Percentiles rank a stretch among this genome's conserved stretches.
Conservation (phyloP, 1,139 yeast species). For the Zygotorulaspora mrakii region DNA sequence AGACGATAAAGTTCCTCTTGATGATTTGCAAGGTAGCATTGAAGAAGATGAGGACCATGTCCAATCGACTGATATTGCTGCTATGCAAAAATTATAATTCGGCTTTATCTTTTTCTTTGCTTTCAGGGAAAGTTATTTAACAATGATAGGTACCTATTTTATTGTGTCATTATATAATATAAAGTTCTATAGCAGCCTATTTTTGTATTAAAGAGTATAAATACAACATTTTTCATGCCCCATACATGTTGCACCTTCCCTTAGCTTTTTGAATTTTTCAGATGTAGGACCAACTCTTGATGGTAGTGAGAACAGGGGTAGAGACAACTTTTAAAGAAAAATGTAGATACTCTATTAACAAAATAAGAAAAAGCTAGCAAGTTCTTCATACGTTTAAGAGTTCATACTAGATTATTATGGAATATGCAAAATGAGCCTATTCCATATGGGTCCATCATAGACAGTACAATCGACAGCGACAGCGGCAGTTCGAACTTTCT, state of each 20-base stretch:
- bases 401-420: constrained; percentile 8
- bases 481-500: constrained; percentile 10
- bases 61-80: constrained; percentile 97
- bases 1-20: constrained; percentile 92
- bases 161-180: constrained; percentile 1
- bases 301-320: background rate
- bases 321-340: too few relatives aligned
- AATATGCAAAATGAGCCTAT: constrained; percentile 15
- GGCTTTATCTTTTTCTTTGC: constrained; percentile 1
- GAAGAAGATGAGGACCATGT: constrained; percentile 99
- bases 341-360: too few relatives aligned
- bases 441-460: constrained; percentile 8
- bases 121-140: constrained; percentile 8
- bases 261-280: too few relatives aligned
- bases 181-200: constrained; percentile 2
- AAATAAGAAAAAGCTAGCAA: too few relatives aligned
- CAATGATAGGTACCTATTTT: constrained; percentile 1
- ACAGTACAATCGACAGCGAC: constrained; percentile 9
- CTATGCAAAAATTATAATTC: constrained; percentile 87
- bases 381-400: background rate
- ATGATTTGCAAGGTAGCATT: constrained; percentile 76
- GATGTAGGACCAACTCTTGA: too few relatives aligned
- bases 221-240: background rate
- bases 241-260: too few relatives aligned
- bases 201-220: background rate